Conservation (phyloP, 306 rosid species). For the Begonia fuchsioides region DNA sequence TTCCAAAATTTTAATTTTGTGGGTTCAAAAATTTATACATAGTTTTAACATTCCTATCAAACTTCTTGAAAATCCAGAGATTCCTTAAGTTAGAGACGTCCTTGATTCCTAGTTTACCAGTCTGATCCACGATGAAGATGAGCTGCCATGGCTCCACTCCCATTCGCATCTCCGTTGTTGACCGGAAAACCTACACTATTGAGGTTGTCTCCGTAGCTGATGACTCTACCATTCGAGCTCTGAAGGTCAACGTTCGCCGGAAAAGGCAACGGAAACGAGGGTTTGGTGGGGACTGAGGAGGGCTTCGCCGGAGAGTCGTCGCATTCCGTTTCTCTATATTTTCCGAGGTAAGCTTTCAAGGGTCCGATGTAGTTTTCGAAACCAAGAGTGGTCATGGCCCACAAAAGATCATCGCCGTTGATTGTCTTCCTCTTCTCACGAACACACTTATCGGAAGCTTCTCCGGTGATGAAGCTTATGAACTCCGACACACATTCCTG, state of each 20-base stretch:
- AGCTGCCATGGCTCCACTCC: conserved; percentile 23
- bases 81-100: too few relatives aligned
- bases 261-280: neutral
- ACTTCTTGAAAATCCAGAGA: too few relatives aligned
- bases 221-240: conserved; percentile 24
- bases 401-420: conserved; percentile 75
- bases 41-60: too few relatives aligned
- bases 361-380: conserved; percentile 67
- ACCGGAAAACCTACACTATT: conserved; percentile 10
- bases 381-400: conserved; percentile 87
- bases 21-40: too few relatives aligned
- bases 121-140: conserved; percentile 43
- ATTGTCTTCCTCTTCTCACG: conserved; percentile 78
- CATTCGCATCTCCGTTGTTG: conserved; percentile 35
- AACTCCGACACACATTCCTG: conserved; percentile 88
- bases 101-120: conserved; percentile 39
- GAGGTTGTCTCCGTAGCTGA: conserved; percentile 26
- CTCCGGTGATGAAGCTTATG: conserved; percentile 85
- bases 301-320: neutral
- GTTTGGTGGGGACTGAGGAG: neutral
- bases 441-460: conserved; percentile 83
- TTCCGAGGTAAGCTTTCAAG: conserved; percentile 53
- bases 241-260: conserved; percentile 18
- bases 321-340: conserved; percentile 64
- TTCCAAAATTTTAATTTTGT: too few relatives aligned